phyloP scores from a whole-genome alignment of 768 basidiomycete species.

The Cyclocybe aegerita region DNA sequence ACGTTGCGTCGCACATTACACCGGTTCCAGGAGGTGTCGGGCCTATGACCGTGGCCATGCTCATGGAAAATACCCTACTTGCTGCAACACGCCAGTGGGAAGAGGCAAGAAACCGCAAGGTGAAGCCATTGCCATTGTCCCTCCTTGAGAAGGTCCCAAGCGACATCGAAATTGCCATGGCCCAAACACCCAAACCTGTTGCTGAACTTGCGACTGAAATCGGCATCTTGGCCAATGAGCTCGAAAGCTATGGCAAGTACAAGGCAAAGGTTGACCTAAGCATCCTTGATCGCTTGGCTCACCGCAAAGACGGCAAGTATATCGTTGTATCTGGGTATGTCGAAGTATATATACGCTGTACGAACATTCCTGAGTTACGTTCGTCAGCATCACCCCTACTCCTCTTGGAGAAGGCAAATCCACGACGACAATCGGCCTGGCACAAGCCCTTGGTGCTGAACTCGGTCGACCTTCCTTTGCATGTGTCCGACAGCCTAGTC shows the following conservation, averaged over 20 bases:
- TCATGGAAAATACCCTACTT: constrained; percentile 91
- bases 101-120: constrained; percentile 58
- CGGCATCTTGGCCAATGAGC: constrained; percentile 80
- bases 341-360: too few species aligned
- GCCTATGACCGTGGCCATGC: constrained; percentile 99
- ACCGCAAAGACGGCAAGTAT: constrained; percentile 93
- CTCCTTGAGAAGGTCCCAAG: constrained; percentile 87
- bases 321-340: constrained; percentile 89
- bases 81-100: constrained; percentile 85
- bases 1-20: constrained; percentile 87
- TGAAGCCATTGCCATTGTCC: constrained; percentile 79
- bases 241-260: constrained; percentile 93
- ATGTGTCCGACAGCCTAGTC: constrained; percentile 96
- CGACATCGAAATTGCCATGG: constrained; percentile 95
- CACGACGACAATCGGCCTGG: constrained; percentile 95
- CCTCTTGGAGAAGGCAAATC: constrained; percentile 98
- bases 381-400: constrained; percentile 84
- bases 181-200: constrained; percentile 91
- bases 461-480: constrained; percentile 92
- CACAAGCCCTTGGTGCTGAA: constrained; percentile 94
- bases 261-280: constrained; percentile 96
- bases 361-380: constrained; percentile 10
- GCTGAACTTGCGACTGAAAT: constrained; percentile 84
- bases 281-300: constrained; percentile 79
- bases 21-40: constrained; percentile 99